phyloP scores from a whole-genome alignment of 2,329 filamentous ascomycete species.

The Hypoxylon sp. region DNA sequence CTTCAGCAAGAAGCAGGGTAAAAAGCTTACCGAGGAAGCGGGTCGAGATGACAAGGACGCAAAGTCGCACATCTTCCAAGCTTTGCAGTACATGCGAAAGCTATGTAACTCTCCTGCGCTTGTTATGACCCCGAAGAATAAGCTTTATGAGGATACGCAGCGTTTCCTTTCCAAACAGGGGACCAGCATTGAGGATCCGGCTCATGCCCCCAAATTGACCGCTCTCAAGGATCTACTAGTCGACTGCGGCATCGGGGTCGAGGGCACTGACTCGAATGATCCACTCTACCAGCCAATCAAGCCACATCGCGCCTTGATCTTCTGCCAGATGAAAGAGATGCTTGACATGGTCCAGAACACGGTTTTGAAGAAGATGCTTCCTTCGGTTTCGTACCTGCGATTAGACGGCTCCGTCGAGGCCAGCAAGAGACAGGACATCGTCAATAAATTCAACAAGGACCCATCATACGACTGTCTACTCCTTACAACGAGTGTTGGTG shows the following conservation, averaged over 20 bases:
- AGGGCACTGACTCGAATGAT: constrained; percentile 70
- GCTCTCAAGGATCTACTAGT: constrained; percentile 92
- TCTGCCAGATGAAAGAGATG: constrained; percentile 99
- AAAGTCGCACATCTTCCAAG: constrained; percentile 99
- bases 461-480: constrained; percentile 95
- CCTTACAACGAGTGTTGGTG: constrained; percentile 94
- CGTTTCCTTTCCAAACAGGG: constrained; percentile 81
- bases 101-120: constrained; percentile 97
- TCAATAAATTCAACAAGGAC: constrained; percentile 98
- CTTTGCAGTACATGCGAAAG: constrained; percentile 99
- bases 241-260: constrained; percentile 95
- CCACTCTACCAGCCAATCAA: constrained; percentile 85
- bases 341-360: constrained; percentile 98
- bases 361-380: constrained; percentile 90
- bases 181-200: constrained; percentile 84
- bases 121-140: constrained; percentile 94
- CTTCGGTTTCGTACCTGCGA: constrained; percentile 91
- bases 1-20: constrained; percentile 93
- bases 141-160: constrained; percentile 89
- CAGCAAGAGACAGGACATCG: constrained; percentile 93
- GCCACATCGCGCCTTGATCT: constrained; percentile 93
- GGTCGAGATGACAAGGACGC: constrained; percentile 88
- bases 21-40: constrained; percentile 85
- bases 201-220: constrained; percentile 91
- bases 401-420: constrained; percentile 94